Evolutionary conservation across 495 filamentous ascomycete species (phyloP), one percentile per base, ranked within the genome.

Genomic region (Penicillium cinerascens): DNA sequence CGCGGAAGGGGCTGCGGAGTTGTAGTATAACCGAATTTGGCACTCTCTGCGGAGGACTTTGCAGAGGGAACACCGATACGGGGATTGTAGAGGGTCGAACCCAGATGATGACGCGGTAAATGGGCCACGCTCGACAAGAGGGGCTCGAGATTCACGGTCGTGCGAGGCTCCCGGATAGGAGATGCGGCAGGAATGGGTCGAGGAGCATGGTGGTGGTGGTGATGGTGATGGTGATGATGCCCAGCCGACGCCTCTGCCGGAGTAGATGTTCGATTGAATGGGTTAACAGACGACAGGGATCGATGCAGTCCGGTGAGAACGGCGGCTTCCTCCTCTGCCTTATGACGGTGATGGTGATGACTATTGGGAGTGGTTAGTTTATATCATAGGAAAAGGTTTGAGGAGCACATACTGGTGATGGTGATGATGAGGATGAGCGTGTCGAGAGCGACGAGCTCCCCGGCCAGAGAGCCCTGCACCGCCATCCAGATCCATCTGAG

Each of bases 341-440:
- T 87, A 54, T 87, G 83, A 41, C 84, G 84, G 60, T 88, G 87
- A 64, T 92, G 87, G 53, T 92, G 89, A 58, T 89, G 84, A 66
- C 82, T 84, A 65, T 47, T 44, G 59, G 50, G 51, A 48, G 35
- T 9, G 5, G 46, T 72, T 64, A 73, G 67, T 52, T 56, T 42
- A 18, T 17, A 11, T 9, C 10, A 47, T 6, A 9, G 13, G 0
- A 27, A 61, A 49, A 59, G 49, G 40, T 22, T 25, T 42, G 38
- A 47, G 63, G 0, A 23, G n/a, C 0, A 81, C 82, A 60, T 85
- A 84, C 68, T 85, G 83, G 54, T 79, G 77, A 56, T 81, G 78
- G 42, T 82, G 76, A 52, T 81, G 76, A 42, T 82, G 75, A 63
- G 70, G 68, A 44, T 82, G 75, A 62, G 70, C 66, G 41, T 87